Conservation (phyloP, 2,329 filamentous ascomycete species). For the Diplodia scrobiculata region DNA sequence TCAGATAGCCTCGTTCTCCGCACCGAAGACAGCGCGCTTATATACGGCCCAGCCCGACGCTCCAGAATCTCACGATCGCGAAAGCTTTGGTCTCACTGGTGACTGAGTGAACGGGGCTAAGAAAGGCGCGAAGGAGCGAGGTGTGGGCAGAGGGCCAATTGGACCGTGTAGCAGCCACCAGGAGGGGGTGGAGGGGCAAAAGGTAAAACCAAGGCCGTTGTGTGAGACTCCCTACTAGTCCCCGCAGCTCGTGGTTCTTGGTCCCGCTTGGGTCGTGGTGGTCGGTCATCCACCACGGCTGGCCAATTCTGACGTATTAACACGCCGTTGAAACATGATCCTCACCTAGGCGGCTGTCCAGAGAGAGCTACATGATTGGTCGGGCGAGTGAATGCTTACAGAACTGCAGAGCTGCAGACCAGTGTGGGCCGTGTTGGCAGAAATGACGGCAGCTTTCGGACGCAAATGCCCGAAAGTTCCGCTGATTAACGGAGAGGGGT, state of each 20-base stretch:
- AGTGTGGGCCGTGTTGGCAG: not conserved
- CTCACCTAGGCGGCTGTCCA: not conserved
- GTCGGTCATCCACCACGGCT: not conserved
- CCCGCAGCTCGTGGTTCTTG: not conserved
- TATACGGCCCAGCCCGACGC: not conserved
- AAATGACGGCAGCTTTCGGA: not conserved
- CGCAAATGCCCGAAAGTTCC: not conserved
- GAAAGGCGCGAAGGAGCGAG: slow-evolving; percentile 1
- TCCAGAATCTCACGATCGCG: not conserved
- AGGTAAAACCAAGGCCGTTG: not conserved
- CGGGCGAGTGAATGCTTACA: not conserved
- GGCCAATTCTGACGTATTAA: slow-evolving; percentile 13
- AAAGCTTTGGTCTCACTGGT: not conserved
- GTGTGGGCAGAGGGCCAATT: not conserved
- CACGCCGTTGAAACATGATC: not conserved
- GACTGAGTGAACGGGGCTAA: not conserved
- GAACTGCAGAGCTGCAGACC: not conserved
- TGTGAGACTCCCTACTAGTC: not conserved
- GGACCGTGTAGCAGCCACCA: not conserved
- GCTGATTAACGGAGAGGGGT: not conserved
- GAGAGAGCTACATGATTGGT: not conserved
- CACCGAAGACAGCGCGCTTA: not conserved
- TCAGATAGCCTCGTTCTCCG: not conserved
- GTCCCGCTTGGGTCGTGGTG: not conserved
- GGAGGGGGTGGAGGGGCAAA: not conserved